Evolutionary conservation across 2,329 filamentous ascomycete species (phyloP).

Genomic region (Tolypocladium cylindrosporum): DNA sequence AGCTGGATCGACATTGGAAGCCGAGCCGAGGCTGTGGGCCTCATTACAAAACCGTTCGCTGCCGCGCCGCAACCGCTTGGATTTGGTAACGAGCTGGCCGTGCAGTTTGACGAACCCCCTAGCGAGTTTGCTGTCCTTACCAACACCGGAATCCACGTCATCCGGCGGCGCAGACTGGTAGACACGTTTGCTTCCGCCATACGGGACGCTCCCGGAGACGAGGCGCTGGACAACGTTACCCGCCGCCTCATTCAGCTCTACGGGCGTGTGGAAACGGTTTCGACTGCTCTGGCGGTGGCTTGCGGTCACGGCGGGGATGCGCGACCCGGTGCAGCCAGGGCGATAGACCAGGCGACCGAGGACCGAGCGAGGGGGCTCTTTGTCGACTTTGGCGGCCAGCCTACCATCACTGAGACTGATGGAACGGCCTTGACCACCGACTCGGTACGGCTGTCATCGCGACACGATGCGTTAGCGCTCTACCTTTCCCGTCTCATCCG

Average conservation of each 20-base stretch:
- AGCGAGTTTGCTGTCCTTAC: constrained; percentile 87
- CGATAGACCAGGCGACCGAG: constrained; percentile 75
- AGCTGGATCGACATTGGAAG: constrained; percentile 69
- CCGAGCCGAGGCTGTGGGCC: constrained; percentile 66
- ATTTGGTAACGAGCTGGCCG: constrained; percentile 89
- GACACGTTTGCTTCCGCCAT: constrained; percentile 85
- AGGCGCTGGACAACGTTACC: constrained; percentile 72
- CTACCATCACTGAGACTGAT: constrained; percentile 67
- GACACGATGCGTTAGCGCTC: constrained; percentile 78
- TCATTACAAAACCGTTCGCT: constrained; percentile 63
- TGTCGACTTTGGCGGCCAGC: constrained; percentile 85
- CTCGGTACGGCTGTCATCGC: constrained; percentile 75
- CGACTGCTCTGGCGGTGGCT: constrained; percentile 85
- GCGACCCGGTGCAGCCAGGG: constrained; percentile 60
- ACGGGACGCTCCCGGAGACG: constrained; percentile 60
- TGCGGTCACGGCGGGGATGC: constrained; percentile 83
- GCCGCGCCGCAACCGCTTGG: constrained; percentile 60
- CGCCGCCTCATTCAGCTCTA: constrained; percentile 79
- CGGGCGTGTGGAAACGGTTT: constrained; percentile 79
- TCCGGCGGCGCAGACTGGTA: constrained; percentile 74
- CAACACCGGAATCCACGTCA: constrained; percentile 78
- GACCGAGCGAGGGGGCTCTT: constrained; percentile 80
- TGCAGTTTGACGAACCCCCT: constrained; percentile 81
- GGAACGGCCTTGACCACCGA: constrained; percentile 68
- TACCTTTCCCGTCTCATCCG: constrained; percentile 85